Base-by-base conservation (phyloP, 1,284 basidiomycete genomes). In the Malassezia obtusa region DNA sequence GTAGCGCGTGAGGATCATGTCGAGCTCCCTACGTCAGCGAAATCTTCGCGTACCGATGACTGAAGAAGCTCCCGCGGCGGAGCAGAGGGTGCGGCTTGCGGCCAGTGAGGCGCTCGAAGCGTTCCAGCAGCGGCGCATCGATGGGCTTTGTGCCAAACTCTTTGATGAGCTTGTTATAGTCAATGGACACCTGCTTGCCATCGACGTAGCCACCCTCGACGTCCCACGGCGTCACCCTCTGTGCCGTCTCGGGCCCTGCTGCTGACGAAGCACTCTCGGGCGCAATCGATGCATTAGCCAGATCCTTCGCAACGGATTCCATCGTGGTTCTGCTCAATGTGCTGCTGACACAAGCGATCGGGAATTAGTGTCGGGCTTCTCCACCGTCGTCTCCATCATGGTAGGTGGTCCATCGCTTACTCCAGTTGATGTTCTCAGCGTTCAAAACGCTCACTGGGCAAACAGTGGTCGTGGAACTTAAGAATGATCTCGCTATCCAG, bases 361-460 rank as follows among this genome's bases (percentile, higher is more conserved):
- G 30, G 21, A 6, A 24, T 43, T 49, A 31, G 36, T 31, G 33
- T 21, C 37, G 19, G 35, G 36, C 46, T 24, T 32, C 28, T 49
- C 35, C 35, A 36, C 45, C 17, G 45, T 43, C 39, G 37, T 17
- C 38, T 25, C 37, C 19, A 38, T 38, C 14, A 53, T 53, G 51
- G 51, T 53, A 26, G 9, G 45, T 39, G 15, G 8, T 6, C 6
- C 6, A 2, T 15, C 6, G 30, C 51, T 54, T 0, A 52, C 39
- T 25, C 7, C 71, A 91, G 89, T 83, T 92, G 66, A 92, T 92
- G 67, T 92, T 92, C 77, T 91, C 89, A 44, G 90, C 96, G 39
- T 98, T 99, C 84, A 98, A 98, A 78, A 98, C 92, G 14, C 83
- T 99, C 46, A 96, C 92, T 3, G 91, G 94, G 76, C 91, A 95